Evolutionary conservation across 306 rosid genomes (phyloP).

Genomic region (Quillaja saponaria): DNA sequence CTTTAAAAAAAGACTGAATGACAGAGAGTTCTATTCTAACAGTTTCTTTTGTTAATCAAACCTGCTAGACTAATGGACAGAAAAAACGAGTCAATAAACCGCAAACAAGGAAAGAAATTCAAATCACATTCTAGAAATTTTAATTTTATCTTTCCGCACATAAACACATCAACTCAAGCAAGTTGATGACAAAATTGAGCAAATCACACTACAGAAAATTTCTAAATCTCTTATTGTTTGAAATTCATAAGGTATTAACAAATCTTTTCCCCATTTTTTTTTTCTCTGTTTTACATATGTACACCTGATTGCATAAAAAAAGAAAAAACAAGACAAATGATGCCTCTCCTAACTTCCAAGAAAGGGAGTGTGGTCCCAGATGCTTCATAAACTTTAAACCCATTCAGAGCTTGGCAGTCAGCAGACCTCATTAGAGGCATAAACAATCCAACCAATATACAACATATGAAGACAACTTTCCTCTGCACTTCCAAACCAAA

Average conservation of each 20-base stretch:
- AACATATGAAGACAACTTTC: conserved; percentile 51
- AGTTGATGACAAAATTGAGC: no score
- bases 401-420: conserved; percentile 38
- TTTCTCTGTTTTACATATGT: conserved; percentile 41
- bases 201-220: no score
- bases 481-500: conserved; percentile 49
- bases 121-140: no score
- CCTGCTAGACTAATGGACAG: no score
- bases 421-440: conserved; percentile 49
- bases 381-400: conserved; percentile 41
- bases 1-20: no score
- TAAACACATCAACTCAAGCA: no score
- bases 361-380: conserved; percentile 40
- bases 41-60: no score
- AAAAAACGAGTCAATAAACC: no score
- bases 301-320: conserved; percentile 48
- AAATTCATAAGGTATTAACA: conserved; percentile 59
- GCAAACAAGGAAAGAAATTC: no score
- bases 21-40: no score
- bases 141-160: no score
- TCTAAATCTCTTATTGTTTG: conserved; percentile 31
- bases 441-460: conserved; percentile 42
- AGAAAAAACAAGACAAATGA: no score
- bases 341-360: conserved; percentile 56
- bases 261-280: conserved; percentile 17